Conservation (phyloP, 2,329 filamentous ascomycete genomes). For the Colletotrichum orbiculare region DNA sequence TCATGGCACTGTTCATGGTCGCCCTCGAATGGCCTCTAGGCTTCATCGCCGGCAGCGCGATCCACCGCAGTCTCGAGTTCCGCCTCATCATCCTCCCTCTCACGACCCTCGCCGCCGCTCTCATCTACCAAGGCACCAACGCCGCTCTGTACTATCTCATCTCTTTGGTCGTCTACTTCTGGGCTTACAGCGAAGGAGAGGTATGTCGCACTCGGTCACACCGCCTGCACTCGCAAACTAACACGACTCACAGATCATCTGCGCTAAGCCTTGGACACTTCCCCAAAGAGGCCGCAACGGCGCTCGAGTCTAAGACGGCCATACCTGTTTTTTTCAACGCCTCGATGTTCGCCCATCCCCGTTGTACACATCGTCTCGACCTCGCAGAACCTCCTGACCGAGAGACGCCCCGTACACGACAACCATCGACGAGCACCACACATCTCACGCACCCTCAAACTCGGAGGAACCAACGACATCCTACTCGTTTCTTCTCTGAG, state of each 20-base stretch:
- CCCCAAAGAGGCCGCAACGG: constrained; percentile 62
- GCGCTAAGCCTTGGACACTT: constrained; percentile 76
- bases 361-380: constrained; percentile 7
- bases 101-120: constrained; percentile 75
- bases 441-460: constrained; percentile 10
- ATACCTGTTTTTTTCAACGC: neutral
- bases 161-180: constrained; percentile 89
- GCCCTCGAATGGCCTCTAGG: constrained; percentile 92
- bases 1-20: constrained; percentile 82
- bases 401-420: constrained; percentile 11
- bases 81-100: constrained; percentile 86
- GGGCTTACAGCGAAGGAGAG: constrained; percentile 98
- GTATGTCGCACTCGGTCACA: constrained; percentile 56
- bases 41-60: constrained; percentile 77
- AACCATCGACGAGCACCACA: constrained; percentile 14
- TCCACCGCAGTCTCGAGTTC: constrained; percentile 90
- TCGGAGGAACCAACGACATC: constrained; percentile 25
- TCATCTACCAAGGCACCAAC: constrained; percentile 94
- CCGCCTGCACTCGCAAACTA: constrained; percentile 29
- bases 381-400: constrained; percentile 22
- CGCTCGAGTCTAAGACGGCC: constrained; percentile 19
- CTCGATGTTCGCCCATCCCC: neutral
- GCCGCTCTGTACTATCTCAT: constrained; percentile 91
- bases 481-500: constrained; percentile 30
- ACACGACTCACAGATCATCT: constrained; percentile 65